These are phyloP conservation scores for Claviceps lovelessii DNA, from an alignment of 2,329 filamentous ascomycete species.

Conservation along the genomic window DNA sequence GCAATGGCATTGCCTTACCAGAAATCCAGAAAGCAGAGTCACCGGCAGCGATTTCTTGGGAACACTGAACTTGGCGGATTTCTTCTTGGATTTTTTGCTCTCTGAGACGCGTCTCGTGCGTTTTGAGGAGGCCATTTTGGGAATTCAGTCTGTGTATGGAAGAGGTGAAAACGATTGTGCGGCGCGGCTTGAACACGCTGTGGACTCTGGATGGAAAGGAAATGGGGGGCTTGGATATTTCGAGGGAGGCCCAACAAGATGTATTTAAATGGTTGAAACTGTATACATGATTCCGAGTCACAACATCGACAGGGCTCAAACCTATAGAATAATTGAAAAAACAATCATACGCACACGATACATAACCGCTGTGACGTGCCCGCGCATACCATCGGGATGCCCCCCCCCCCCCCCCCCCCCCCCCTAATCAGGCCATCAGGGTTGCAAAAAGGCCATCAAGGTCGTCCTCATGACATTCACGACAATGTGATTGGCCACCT, in stretches of 20 bases:
- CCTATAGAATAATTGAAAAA: not conserved
- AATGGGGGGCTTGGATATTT: no score
- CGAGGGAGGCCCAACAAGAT: not conserved
- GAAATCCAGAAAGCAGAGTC: conserved; percentile 21
- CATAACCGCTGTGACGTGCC: not conserved
- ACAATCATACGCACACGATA: not conserved
- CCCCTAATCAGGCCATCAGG: not conserved
- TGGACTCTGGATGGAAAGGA: no score
- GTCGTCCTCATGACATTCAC: not conserved
- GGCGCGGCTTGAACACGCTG: no score
- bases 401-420: no score
- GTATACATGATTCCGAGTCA: not conserved
- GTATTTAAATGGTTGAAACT: not conserved
- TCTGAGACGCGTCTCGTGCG: not conserved
- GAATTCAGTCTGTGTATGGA: not conserved
- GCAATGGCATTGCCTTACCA: conserved; percentile 10
- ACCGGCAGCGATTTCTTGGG: conserved; percentile 17
- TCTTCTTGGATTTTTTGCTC: conserved; percentile 2
- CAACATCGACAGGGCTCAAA: not conserved
- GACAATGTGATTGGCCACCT: not conserved
- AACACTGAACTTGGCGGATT: not conserved
- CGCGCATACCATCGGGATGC: not conserved
- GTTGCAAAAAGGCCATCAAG: not conserved
- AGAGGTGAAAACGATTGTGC: no score
- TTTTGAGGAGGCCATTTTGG: not conserved